phyloP scores from a whole-genome alignment of 2,329 filamentous ascomycete genomes.

The Colletotrichum sp. region DNA sequence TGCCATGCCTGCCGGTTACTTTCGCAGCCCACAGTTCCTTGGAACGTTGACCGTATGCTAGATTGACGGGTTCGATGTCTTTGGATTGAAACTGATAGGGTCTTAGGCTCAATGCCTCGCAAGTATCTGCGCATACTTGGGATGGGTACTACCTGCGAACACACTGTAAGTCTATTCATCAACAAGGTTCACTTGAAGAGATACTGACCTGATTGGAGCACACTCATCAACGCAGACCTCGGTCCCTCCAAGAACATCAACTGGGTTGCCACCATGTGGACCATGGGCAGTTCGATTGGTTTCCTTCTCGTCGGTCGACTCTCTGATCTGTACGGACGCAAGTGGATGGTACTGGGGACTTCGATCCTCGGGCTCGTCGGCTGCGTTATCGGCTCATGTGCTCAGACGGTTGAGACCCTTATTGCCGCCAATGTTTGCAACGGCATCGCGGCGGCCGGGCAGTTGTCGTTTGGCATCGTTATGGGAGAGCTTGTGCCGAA shows the following conservation, averaged over 20 bases:
- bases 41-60: conserved; percentile 40
- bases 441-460: conserved; percentile 43
- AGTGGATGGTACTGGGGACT: conserved; percentile 5
- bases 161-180: conserved; percentile 29
- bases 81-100: background rate
- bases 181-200: background rate
- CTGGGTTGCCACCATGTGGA: conserved; percentile 41
- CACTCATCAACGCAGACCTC: conserved; percentile 36
- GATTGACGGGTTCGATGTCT: too few relatives aligned
- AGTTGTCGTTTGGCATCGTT: conserved; percentile 46
- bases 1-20: conserved; percentile 46
- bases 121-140: conserved; percentile 37
- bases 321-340: conserved; percentile 11
- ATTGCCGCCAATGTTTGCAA: conserved; percentile 42
- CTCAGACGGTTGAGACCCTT: conserved; percentile 37
- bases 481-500: conserved; percentile 50
- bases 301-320: conserved; percentile 26
- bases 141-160: conserved; percentile 40
- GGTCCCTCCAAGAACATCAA: conserved; percentile 34
- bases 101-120: conserved; percentile 34
- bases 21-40: conserved; percentile 41
- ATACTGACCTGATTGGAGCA: conserved; percentile 14
- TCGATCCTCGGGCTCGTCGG: conserved; percentile 40
- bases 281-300: conserved; percentile 41
- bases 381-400: conserved; percentile 39